Evolutionary conservation across 2,329 filamentous ascomycete species (phyloP), one percentile per base, ranked within the genome.

Genomic region (Dothideomycetes sp.): DNA sequence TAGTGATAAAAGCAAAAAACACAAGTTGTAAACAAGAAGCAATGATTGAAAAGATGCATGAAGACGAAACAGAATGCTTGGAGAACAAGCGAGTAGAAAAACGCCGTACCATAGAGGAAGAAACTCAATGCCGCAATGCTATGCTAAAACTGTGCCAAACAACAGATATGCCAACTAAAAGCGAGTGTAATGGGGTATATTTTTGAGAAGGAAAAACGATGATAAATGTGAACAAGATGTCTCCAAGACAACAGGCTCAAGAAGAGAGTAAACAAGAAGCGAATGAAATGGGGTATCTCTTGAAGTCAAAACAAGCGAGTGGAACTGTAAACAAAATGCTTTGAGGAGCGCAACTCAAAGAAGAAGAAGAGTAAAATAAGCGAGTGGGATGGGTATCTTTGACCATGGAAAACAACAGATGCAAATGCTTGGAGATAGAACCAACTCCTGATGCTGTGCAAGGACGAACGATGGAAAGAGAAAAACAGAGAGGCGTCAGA

Each of bases 351-450:
- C 7, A 24, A 24, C 7, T 16, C 13, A 40, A 33, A 17, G 27
- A 31, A 17, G 5, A 23, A 30, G 19, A 22, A 32, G 23, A 39
- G 15, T 10, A 3, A 32, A 19, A 18, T 9, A 38, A 49, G 46
- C 50, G 46, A 52, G 44, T 39, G 45, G 44, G 43, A 38, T 41
- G 49, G 50, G 49, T 52, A 52, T 52, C 50, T 33, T 47, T 33
- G 18, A 41, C 42, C 23, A 17, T 12, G 20, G 22, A 23, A 42
- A 42, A 11, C 29, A 20, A 39, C 28, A 25, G 23, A 23, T 23
- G 15, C 33, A 24, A 38, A 43, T n/a, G n/a, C n/a, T n/a, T n/a
- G n/a, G n/a, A n/a, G n/a, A n/a, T n/a, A n/a, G n/a, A n/a, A n/a
- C n/a, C n/a, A n/a, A n/a, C n/a, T n/a, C n/a, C 23, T 24, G 23